These are phyloP conservation scores for Bassia scoparia DNA, from an alignment of 148 eudicot genomes.

Conservation along the genomic window DNA sequence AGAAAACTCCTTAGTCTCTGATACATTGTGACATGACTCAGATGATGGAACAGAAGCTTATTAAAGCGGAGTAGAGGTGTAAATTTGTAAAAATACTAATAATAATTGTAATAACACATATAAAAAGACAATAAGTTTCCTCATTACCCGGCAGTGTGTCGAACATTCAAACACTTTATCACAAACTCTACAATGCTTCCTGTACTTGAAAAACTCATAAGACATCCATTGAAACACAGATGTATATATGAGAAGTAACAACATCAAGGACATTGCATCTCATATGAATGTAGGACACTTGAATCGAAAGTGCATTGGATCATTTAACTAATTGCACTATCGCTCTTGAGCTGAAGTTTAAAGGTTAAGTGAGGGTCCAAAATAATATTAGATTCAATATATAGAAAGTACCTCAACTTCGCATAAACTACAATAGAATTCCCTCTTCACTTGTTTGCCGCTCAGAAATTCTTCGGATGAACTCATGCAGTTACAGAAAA, in stretches of 20 bases:
- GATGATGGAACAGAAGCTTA: slow-evolving; percentile 8
- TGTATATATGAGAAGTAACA: background rate
- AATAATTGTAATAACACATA: too few relatives aligned
- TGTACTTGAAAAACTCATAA: slow-evolving; percentile 84
- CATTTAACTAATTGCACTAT: background rate
- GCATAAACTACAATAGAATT: slow-evolving; percentile 96
- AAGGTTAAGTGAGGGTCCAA: background rate
- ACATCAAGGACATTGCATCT: background rate
- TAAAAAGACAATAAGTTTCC: slow-evolving; percentile 7
- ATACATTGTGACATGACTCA: too few relatives aligned
- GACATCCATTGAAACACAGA: slow-evolving; percentile 16
- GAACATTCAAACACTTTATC: slow-evolving; percentile 89
- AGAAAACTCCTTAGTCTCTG: too few relatives aligned
- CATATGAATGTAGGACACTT: background rate
- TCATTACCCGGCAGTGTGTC: slow-evolving; percentile 99
- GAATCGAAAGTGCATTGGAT: background rate
- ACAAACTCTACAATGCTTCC: slow-evolving; percentile 99
- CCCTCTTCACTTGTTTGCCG: slow-evolving; percentile 85
- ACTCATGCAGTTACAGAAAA: slow-evolving; percentile 54
- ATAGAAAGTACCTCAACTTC: slow-evolving; percentile 80
- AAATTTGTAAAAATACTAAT: too few relatives aligned
- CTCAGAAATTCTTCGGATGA: slow-evolving; percentile 59
- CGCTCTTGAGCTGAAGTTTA: background rate
- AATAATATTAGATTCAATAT: background rate
- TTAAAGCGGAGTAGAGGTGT: background rate